phyloP scores from a whole-genome alignment of 768 basidiomycete genomes.

The Collybiopsis luxurians region DNA sequence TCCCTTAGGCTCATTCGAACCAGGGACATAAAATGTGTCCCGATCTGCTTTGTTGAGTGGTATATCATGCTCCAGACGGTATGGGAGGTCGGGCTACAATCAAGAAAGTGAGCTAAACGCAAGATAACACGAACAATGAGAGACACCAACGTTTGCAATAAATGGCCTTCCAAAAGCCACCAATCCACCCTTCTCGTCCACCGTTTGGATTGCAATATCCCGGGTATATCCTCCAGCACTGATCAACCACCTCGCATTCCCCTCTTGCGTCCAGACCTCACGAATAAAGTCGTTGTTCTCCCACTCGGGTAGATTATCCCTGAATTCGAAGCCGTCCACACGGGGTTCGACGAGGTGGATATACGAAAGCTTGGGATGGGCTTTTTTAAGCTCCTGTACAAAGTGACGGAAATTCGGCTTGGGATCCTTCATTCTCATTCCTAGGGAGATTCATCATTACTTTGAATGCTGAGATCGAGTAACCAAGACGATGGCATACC shows the following conservation, averaged over 20 bases:
- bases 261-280: slow-evolving; percentile 18
- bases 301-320: background rate
- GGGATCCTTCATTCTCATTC: slow-evolving; percentile 44
- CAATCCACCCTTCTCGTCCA: slow-evolving; percentile 21
- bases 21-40: slow-evolving; percentile 23
- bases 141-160: slow-evolving; percentile 24
- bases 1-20: slow-evolving; percentile 21
- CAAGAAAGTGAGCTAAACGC: background rate
- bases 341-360: slow-evolving; percentile 39
- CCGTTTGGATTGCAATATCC: slow-evolving; percentile 21
- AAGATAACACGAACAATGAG: background rate
- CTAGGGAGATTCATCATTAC: slow-evolving; percentile 15
- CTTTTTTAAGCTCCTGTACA: slow-evolving; percentile 28
- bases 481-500: slow-evolving; percentile 14
- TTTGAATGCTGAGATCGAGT: too few relatives aligned
- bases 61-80: slow-evolving; percentile 23
- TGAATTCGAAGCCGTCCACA: slow-evolving; percentile 7
- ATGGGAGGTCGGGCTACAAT: slow-evolving; percentile 29
- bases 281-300: slow-evolving; percentile 19
- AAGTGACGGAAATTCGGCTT: slow-evolving; percentile 44
- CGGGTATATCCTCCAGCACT: slow-evolving; percentile 26
- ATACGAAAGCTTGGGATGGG: slow-evolving; percentile 36
- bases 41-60: slow-evolving; percentile 23
- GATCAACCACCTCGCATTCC: slow-evolving; percentile 17
- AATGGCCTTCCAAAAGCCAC: slow-evolving; percentile 33